Evolutionary conservation across 306 rosid species (phyloP), one percentile per base, ranked within the genome.

Genomic region (Vachellia pachyceras): DNA sequence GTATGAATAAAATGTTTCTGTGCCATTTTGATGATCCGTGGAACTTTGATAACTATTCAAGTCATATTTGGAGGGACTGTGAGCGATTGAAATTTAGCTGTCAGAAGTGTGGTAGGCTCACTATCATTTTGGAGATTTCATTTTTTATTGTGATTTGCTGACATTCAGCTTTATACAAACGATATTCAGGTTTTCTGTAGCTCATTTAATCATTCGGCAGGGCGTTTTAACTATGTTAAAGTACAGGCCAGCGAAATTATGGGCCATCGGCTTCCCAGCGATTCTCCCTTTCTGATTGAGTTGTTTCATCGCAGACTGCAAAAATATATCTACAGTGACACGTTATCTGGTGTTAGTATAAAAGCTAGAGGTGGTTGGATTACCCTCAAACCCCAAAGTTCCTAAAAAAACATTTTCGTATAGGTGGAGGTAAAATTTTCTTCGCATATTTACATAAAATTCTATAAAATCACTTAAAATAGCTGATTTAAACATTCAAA

Each of bases 81-180:
- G 52, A 29, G 78, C 39, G 46, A 40, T 75, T 79, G 60, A 76
- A 80, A 17, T 18, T 46, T 13, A 10, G 71, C 75, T 68, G 79
- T 72, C 36, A 37, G n/a, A n/a, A n/a, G 33, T 78, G 77, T 54
- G 85, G 72, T 87, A 41, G 85, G 86, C 60, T 72, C 29, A 52
- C 22, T 77, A 37, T 40, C 66, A 50, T 40, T 22, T 22, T 78
- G 20, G 45, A 5, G 54, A 23, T 52, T 65, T 69, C 68, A 14
- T 17, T 45, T 25, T 7, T 15, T n/a, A 33, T 77, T 66, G 22
- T 65, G 68, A 29, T 66, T 66, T 45, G 58, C 72, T 40, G 54
- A 47, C 69, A 6, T 80, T 83, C 78, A 73, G 82, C 66, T 69
- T 39, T 66, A 80, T 44, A 33, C 0, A 15, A 69, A 82, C 50